A percentile compares a stretch with the other conserved stretches of the same genome.
Evolutionary conservation across 1,284 basidiomycete genomes (phyloP).

Genomic region (Trichosporon sp.): DNA sequence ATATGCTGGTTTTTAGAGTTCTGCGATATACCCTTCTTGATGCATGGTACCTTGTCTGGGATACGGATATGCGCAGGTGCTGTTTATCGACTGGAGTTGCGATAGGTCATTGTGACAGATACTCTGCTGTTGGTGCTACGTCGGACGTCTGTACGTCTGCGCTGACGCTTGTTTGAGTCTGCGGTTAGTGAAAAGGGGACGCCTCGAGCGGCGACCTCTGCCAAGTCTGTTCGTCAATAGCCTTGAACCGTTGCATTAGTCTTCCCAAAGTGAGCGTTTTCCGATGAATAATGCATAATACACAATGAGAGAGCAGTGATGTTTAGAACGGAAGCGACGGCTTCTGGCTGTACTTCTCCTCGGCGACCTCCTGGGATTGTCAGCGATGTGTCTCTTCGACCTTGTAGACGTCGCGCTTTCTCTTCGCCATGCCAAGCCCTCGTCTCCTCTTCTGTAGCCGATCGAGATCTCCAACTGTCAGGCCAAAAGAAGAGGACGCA

Average conservation of each 20-base stretch:
- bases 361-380: background rate
- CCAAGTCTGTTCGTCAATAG: background rate
- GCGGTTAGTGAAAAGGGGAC: too few species aligned
- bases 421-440: too few species aligned
- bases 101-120: too few species aligned
- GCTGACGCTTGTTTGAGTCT: too few species aligned
- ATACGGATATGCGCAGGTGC: background rate
- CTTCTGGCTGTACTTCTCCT: background rate
- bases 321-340: slow-evolving; percentile 5
- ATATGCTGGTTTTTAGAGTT: background rate
- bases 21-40: background rate
- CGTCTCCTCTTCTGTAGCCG: too few species aligned
- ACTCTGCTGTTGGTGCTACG: too few species aligned
- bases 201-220: too few species aligned
- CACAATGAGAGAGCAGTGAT: background rate
- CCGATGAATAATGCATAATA: slow-evolving; percentile 8
- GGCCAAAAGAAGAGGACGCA: background rate
- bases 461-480: background rate
- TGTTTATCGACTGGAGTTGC: too few species aligned
- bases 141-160: too few species aligned
- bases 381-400: background rate
- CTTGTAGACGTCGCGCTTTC: too few species aligned
- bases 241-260: background rate
- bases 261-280: too few species aligned
- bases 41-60: background rate